Base-by-base conservation (phyloP, 768 basidiomycete genomes). In the Tulasnella sp. region DNA sequence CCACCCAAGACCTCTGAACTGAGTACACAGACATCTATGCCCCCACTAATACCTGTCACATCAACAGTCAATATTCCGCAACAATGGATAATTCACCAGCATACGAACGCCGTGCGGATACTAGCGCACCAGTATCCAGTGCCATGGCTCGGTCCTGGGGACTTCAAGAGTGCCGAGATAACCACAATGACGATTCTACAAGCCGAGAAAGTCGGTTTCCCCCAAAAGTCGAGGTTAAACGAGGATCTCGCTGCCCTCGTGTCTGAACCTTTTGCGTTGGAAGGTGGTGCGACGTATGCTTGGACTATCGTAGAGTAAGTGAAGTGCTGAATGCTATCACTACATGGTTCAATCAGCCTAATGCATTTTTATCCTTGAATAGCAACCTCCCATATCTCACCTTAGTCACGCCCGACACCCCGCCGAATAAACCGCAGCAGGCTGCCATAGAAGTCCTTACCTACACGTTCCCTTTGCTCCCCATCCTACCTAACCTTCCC, bases 371-470 rank as follows among this genome's bases (percentile, higher is more conserved):
- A 2, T 48, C 4, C 23, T 49, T 49, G 17, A 1, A 60, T 34
- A 63, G 62, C 41, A 61, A 61, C 48, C 51, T 63, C 17, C 62
- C 62, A 5, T 63, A 61, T 30, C 51, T 63, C 10, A 30, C 48
- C 15, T 34, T 63, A 15, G 13, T 58, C 23, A 30, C 49, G 19
- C 50, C 49, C n/a, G 15, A 42, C 11, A 42, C 30, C 1, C 26
- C 21, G 1, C 62, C 62, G 2, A 62, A 60, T n/a, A n/a, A 27
- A 29, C 21, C 45, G 13, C 62, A 63, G 41, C 21, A 42, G n/a
- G 21, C 23, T 21, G 59, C 62, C 13, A 26, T 63, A 11, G 34
- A 56, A 19, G 47, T 54, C 43, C 61, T 63, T 19, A 63, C 60
- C 8, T 52, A 62, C 30, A 63, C 62, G 13, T 63, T 52, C 52